Evolutionary conservation across 2,329 filamentous ascomycete species (phyloP).

Genomic region (Bipolaris bicolor): DNA sequence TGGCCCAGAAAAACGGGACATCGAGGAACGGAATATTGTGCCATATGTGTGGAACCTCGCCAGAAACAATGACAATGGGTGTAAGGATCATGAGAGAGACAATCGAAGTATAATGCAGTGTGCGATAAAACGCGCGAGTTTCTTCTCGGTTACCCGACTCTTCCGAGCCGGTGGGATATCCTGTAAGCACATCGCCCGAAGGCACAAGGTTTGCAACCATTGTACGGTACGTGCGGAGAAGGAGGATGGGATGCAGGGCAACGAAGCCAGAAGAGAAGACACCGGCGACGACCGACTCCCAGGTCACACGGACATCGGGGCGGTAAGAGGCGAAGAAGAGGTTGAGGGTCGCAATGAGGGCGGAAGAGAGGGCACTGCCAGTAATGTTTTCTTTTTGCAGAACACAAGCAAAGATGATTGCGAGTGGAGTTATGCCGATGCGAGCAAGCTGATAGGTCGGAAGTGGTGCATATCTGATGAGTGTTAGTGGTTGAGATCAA

Average conservation of each 20-base stretch:
- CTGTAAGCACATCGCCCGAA: slow-evolving; percentile 53
- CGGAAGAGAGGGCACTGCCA: slow-evolving; percentile 56
- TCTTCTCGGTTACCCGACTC: slow-evolving; percentile 52
- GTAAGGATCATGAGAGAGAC: slow-evolving; percentile 57
- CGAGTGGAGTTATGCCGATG: slow-evolving; percentile 58
- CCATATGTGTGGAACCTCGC: slow-evolving; percentile 56
- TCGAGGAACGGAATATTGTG: slow-evolving; percentile 62
- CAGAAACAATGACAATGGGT: slow-evolving; percentile 58
- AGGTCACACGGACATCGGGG: slow-evolving; percentile 56
- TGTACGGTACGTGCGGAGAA: slow-evolving; percentile 57
- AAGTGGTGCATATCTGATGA: slow-evolving; percentile 56
- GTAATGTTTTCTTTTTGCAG: slow-evolving; percentile 56
- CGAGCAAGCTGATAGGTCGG: slow-evolving; percentile 60
- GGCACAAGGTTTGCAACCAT: slow-evolving; percentile 55
- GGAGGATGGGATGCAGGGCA: slow-evolving; percentile 58
- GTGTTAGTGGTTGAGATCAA: slow-evolving; percentile 12
- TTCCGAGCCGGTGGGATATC: slow-evolving; percentile 44
- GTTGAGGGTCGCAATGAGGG: slow-evolving; percentile 58
- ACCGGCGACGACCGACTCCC: slow-evolving; percentile 59
- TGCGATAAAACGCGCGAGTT: slow-evolving; percentile 58
- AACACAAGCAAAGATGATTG: slow-evolving; percentile 56
- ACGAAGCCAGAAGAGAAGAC: slow-evolving; percentile 60
- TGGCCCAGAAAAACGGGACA: slow-evolving; percentile 62
- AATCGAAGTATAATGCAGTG: slow-evolving; percentile 60
- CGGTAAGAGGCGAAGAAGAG: slow-evolving; percentile 57